Evolutionary conservation across 1,284 basidiomycete species (phyloP).

Genomic region (Abortiporus biennis): DNA sequence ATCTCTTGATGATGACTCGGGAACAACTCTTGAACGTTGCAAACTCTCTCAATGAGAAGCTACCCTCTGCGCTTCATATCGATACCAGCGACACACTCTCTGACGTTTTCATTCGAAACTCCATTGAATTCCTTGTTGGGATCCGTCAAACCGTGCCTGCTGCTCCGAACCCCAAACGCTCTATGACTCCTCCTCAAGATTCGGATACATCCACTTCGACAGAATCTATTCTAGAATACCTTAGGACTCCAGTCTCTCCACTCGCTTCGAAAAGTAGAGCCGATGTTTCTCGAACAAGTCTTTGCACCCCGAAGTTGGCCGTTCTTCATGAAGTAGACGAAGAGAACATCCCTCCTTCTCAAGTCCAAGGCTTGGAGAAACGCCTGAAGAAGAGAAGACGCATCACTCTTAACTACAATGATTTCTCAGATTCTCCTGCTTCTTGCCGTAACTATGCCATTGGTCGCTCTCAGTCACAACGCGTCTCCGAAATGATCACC

Average conservation of each 20-base stretch:
- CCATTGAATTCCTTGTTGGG: conserved; percentile 47
- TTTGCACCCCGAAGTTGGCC: conserved; percentile 3
- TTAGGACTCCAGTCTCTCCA: conserved; percentile 8
- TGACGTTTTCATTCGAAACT: conserved; percentile 35
- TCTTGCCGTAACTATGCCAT: neutral
- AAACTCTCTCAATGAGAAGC: conserved; percentile 36
- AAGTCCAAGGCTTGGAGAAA: neutral
- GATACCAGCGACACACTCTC: conserved; percentile 24
- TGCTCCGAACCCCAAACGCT: conserved; percentile 7
- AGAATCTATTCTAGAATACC: neutral
- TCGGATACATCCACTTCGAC: neutral
- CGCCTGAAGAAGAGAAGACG: conserved; percentile 8
- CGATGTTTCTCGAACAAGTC: neutral
- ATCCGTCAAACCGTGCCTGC: conserved; percentile 23
- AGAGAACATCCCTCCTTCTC: neutral
- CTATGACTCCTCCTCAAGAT: conserved; percentile 6
- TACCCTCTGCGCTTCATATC: conserved; percentile 42
- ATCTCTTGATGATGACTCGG: conserved; percentile 49
- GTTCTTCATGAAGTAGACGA: conserved; percentile 8
- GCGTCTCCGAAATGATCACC: conserved; percentile 10
- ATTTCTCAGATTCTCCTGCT: conserved; percentile 1
- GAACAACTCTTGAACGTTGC: conserved; percentile 40
- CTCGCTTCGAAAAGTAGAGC: conserved; percentile 4
- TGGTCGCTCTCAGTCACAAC: conserved; percentile 11
- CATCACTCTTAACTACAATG: neutral